Evolutionary conservation across 2,329 filamentous ascomycete genomes (phyloP), one percentile per base, ranked within the genome.

Genomic region (Metarhizium guizhouense): DNA sequence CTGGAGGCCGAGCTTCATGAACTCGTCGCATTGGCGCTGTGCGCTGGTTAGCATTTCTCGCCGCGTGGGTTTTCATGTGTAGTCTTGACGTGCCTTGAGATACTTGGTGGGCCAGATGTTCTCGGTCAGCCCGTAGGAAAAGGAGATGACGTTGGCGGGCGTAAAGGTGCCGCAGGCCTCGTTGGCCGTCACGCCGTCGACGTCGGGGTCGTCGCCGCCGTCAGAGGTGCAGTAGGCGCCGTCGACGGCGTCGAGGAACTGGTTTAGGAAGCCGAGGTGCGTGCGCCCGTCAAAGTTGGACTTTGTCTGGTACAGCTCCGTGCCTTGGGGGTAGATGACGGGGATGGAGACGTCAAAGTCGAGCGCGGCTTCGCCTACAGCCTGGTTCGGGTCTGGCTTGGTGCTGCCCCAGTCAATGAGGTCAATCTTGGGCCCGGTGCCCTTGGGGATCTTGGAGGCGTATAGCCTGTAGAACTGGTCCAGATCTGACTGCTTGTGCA

Each of bases 1-100:
- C 61, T 74, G 74, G 7, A 81, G 72, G 18, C 75, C 78, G 2
- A 82, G 73, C 68, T 83, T 82, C 74, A 81, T 74, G 65, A 78
- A 82, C 68, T 82, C 78, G 55, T 71, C 67, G 63, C 79, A 82
- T 65, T 83, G 79, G 3, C 80, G 70, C 51, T 70, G 60, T 18
- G 42, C 8, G 4, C 7, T 32, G 42, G 29, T 42, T 18, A 42
- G 40, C 18, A 11, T 4, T 4, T 34, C 6, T 47, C 36, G 18
- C n/a, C 4, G 10, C 14, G 5, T 4, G 6, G n/a, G 3, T 7
- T 7, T 14, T 25, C 7, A 16, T 29, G n/a, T 6, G 2, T 32
- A 11, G 7, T 7, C 32, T 11, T 11, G 10, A 43, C 56, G 6
- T 34, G 58, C 56, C 50, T 57, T 18, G 58, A 77, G 73, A 62